Evolutionary conservation across 2,329 filamentous ascomycete species (phyloP), one percentile per base, ranked within the genome.

Genomic region (Aspergillus fumigatiaffinis): DNA sequence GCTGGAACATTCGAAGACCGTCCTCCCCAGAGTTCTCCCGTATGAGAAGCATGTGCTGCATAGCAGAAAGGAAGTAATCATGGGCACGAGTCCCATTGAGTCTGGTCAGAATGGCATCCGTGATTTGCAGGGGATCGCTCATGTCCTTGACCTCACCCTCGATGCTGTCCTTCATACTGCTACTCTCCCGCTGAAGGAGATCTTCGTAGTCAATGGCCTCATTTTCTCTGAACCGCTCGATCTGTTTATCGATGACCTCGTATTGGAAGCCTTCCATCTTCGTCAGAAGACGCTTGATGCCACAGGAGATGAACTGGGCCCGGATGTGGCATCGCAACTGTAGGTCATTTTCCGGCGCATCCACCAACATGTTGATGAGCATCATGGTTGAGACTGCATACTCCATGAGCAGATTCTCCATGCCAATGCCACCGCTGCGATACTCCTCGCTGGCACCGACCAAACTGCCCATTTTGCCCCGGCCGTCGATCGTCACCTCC

Each of bases 221-320:
- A 71, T 97, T 97, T 61, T 89, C 88, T 57, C 91, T 87, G 80
- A 94, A 99, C 54, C 88, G 87, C 73, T 97, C 93, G 68, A 97
- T 89, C 78, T 99, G 94, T 82, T 97, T 97, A 82, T 97, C 93
- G 66, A 99, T 94, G 67, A 95, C 85, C 67, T 99, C 94, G 78
- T 97, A 99, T 75, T 97, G 92, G 79, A 99, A 97, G 47, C 86
- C 90, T 75, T 96, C 92, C 94, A 97, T 97, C 83, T 97, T 99
- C 64, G 83, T 88, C 76, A 97, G 79, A 67, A 97, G 90, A 57
- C 94, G 88, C 80, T 92, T 95, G 82, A 97, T 91, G 56, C 94
- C 94, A 75, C 92, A 96, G 73, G 90, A 92, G 68, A 90, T 96
- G 71, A 99, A 97, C 73, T 97, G 94, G 25, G 94, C 93, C 62